A percentile compares a stretch with the other conserved stretches of the same genome.
phyloP scores from a whole-genome alignment of 352 stramenopile genomes.

The Phytophthora pluvialis region DNA sequence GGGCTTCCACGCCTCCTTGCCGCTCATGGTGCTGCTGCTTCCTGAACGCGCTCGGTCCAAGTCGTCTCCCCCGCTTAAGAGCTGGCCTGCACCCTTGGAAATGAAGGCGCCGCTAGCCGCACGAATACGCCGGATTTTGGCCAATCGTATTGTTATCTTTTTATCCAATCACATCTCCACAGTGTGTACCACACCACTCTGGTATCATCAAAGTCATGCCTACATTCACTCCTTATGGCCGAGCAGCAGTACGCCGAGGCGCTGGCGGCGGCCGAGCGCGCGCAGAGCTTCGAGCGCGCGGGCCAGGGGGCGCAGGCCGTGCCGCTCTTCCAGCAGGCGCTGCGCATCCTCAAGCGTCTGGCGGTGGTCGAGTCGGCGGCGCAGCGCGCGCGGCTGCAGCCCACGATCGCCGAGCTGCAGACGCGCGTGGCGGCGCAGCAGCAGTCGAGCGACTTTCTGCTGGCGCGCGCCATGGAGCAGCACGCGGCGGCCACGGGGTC shows the following conservation, averaged over 20 bases:
- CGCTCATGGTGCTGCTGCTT: conserved; percentile 54
- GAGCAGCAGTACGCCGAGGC: conserved; percentile 78
- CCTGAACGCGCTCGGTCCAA: neutral
- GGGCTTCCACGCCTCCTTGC: conserved; percentile 71
- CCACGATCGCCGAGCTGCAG: conserved; percentile 61
- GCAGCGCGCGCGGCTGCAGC: conserved; percentile 64
- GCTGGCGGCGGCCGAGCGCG: conserved; percentile 58
- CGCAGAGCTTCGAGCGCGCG: conserved; percentile 43
- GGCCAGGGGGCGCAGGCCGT: conserved; percentile 39
- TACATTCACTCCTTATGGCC: conserved; percentile 28
- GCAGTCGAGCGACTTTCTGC: conserved; percentile 38
- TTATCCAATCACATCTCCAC: neutral
- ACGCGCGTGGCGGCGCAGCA: conserved; percentile 52
- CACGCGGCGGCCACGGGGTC: conserved; percentile 39
- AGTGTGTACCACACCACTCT: conserved; percentile 1
- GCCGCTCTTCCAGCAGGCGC: conserved; percentile 54
- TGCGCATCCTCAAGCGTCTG: conserved; percentile 71
- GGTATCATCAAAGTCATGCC: neutral
- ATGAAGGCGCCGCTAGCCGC: neutral
- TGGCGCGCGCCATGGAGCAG: conserved; percentile 42
- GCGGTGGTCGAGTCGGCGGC: conserved; percentile 77
- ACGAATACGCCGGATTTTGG: conserved; percentile 1
- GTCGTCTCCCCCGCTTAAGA: neutral
- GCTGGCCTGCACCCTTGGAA: conserved; percentile 15
- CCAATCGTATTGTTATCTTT: conserved; percentile 1